Percentiles rank a stretch among this genome's conserved stretches.
Evolutionary conservation across 371 early-diverging fungal species (phyloP).

Genomic region (Phascolomyces articulosus): DNA sequence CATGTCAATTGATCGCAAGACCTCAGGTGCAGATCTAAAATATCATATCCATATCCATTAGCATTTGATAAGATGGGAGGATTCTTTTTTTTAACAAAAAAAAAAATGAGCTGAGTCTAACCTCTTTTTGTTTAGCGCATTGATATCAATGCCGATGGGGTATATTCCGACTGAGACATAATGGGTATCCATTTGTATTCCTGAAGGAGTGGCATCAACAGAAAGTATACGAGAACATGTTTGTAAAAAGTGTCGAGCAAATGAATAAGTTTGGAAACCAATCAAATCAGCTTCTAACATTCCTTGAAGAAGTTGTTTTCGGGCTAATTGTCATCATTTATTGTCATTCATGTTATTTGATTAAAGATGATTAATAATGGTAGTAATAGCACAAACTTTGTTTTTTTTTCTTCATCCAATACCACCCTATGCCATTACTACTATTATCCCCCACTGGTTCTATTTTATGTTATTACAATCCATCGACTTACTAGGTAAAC

Average conservation of each 20-base stretch:
- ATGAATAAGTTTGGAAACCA: constrained; percentile 96
- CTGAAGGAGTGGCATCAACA: constrained; percentile 83
- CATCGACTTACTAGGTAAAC: constrained; percentile 74
- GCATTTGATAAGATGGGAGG: too few species aligned
- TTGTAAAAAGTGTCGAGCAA: constrained; percentile 94
- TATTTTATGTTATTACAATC: too few species aligned
- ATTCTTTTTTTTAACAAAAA: too few species aligned
- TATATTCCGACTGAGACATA: constrained; percentile 92
- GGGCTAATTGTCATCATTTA: too few species aligned
- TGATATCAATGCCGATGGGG: constrained; percentile 97
- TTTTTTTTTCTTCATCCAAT: too few species aligned
- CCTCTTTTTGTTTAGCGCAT: constrained; percentile 64
- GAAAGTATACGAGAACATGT: constrained; percentile 91
- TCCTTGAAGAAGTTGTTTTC: constrained; percentile 91
- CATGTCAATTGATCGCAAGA: constrained; percentile 73
- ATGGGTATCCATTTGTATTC: constrained; percentile 82
- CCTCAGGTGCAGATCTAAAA: constrained; percentile 41
- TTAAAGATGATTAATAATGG: too few species aligned
- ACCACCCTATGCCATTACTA: too few species aligned
- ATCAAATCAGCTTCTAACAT: constrained; percentile 90
- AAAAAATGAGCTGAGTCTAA: constrained; percentile 12
- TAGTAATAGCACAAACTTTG: too few species aligned
- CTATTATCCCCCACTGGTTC: too few species aligned
- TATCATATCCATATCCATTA: not conserved
- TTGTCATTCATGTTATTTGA: too few species aligned